Conservation (phyloP, 1,139 yeast species). For the Hansenula sp. region DNA sequence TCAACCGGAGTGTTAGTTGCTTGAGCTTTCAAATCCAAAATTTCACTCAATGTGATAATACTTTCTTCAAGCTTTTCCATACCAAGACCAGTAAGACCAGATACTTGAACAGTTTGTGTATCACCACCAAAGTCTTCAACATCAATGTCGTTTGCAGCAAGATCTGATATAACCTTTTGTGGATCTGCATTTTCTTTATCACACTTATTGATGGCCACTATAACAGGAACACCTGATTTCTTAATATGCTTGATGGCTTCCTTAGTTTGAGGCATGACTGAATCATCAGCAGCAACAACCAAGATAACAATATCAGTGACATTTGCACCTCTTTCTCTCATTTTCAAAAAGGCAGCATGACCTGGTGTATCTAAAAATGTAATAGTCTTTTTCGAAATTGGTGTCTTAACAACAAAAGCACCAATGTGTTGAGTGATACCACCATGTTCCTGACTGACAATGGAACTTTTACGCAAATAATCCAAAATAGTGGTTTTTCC, state of each 20-base stretch:
- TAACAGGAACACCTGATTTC: constrained; percentile 39
- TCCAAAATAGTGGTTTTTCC: constrained; percentile 96
- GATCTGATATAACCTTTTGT: constrained; percentile 67
- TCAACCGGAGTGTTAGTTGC: constrained; percentile 46
- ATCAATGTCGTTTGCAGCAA: constrained; percentile 73
- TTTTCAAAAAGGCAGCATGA: constrained; percentile 92
- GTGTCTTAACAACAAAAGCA: constrained; percentile 84
- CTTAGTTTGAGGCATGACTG: constrained; percentile 95
- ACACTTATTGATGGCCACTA: constrained; percentile 90
- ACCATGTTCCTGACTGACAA: constrained; percentile 85
- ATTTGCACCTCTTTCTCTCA: constrained; percentile 96
- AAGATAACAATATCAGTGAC: constrained; percentile 88
- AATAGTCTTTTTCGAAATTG: constrained; percentile 66
- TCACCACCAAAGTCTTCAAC: constrained; percentile 96
- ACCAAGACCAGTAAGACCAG: constrained; percentile 81
- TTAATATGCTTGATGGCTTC: constrained; percentile 95
- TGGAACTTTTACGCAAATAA: constrained; percentile 73
- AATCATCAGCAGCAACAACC: constrained; percentile 98
- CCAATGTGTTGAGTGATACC: constrained; percentile 99
- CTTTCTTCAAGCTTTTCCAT: constrained; percentile 92
- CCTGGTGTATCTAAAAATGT: constrained; percentile 98
- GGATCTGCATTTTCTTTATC: constrained; percentile 75
- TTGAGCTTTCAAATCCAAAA: constrained; percentile 67
- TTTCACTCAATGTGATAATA: constrained; percentile 76
- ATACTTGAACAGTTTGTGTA: constrained; percentile 81